Base-by-base conservation (phyloP, 2,329 filamentous ascomycete species). In the Penicillium concentricum region DNA sequence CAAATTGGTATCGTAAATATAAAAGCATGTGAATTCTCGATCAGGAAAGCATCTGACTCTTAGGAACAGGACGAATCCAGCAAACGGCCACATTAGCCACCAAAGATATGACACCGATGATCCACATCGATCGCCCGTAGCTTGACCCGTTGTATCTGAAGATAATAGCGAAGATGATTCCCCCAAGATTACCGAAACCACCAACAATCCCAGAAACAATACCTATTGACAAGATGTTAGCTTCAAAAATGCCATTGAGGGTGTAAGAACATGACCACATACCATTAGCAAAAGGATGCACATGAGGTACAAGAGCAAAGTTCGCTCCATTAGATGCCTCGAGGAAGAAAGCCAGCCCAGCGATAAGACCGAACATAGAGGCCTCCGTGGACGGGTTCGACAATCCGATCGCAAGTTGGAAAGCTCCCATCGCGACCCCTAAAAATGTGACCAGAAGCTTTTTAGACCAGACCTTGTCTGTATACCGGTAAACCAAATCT, bases 241-340 rank as follows among this genome's bases (percentile, higher is more conserved):
- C 28, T 28, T 59, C 42, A 58, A 57, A 49, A 26, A n/a, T 4
- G 16, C 6, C 5, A 24, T n/a, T 9, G 12, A 35, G 20, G 22
- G 67, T 47, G 9, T 39, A 15, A 1, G 1, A 26, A 68, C 7
- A 10, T 26, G 30, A 18, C 34, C 24, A 66, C 73, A 68, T 77
- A 73, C 91, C 92, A 73, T 96, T 96, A 58, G 91, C 90, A 59
- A 82, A 83, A 1, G 91, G 90, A 73, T 92, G 89, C 1, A 96
- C 88, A 70, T 96, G 92, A 4, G 92, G 91, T 24, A 96, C 88
- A 6, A 96, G 82, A 0, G 90, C 85, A 74, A 94, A 96, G 76
- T 90, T 94, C 39, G 90, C 87, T 0, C 92, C 92, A 70, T 96
- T 96, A 41, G 87, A 87, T 2, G 89, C 90, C 72, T 95, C 91